Conservation (phyloP, 805 yeast species). For the Candida railenensis region DNA sequence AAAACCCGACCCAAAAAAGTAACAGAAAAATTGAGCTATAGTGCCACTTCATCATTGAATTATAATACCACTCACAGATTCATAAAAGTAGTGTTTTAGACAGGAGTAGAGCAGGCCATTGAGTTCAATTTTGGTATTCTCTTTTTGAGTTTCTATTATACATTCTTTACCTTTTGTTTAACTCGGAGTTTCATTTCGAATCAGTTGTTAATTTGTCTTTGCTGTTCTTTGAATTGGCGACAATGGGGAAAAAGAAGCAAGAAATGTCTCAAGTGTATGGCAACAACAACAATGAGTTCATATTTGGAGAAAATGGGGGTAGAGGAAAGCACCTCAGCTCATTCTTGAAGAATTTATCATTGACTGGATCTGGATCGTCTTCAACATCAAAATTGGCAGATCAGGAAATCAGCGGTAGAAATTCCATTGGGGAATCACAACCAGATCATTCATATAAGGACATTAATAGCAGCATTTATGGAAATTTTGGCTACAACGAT, state of each 20-base stretch:
- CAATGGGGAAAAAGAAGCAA: slow-evolving; percentile 42
- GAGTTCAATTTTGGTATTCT: no score
- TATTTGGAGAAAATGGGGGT: slow-evolving; percentile 70
- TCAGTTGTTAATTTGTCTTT: no score
- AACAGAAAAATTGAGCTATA: not conserved
- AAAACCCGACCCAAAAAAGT: no score
- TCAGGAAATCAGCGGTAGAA: slow-evolving; percentile 5
- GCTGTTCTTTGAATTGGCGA: no score
- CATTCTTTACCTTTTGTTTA: no score
- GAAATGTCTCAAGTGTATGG: slow-evolving; percentile 45
- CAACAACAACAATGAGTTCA: slow-evolving; percentile 50
- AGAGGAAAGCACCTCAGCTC: slow-evolving; percentile 57
- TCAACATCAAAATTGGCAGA: slow-evolving; percentile 10
- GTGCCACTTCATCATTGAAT: no score
- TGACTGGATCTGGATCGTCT: slow-evolving; percentile 25
- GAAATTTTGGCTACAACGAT: slow-evolving; percentile 26
- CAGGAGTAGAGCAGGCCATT: no score
- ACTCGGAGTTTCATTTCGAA: no score
- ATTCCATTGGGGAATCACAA: slow-evolving; percentile 4
- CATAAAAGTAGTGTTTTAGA: no score
- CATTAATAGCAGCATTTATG: slow-evolving; percentile 38
- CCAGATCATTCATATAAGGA: slow-evolving; percentile 20
- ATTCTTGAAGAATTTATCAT: slow-evolving; percentile 45
- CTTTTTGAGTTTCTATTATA: no score
- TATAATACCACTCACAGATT: no score